Evolutionary conservation across 1,284 basidiomycete genomes (phyloP).

Genomic region (Lentinula novae-zelandiae): DNA sequence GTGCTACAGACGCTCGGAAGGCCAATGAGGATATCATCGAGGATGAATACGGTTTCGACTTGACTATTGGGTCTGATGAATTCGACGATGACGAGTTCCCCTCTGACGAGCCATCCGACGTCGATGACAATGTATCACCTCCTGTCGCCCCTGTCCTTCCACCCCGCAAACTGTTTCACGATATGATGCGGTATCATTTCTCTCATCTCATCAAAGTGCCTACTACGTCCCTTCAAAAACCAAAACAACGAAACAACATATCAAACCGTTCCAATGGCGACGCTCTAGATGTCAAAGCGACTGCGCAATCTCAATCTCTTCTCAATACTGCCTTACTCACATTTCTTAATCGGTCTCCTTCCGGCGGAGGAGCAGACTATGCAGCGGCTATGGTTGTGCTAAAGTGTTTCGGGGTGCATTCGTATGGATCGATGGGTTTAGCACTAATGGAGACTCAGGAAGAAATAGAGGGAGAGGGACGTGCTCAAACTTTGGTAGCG

Average conservation of each 20-base stretch:
- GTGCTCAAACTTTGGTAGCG: too few species aligned
- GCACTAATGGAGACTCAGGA: not conserved
- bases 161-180: not conserved
- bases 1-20: not conserved
- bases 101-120: not conserved
- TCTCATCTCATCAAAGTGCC: not conserved
- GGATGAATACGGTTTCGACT: slow-evolving; percentile 3
- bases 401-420: not conserved
- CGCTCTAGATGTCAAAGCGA: not conserved
- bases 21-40: not conserved
- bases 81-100: not conserved
- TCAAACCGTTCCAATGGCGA: not conserved
- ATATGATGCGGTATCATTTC: slow-evolving; percentile 1
- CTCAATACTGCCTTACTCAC: slow-evolving; percentile 1
- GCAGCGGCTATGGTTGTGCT: not conserved
- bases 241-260: not conserved
- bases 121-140: not conserved
- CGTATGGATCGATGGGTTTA: not conserved
- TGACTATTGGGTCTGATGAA: not conserved
- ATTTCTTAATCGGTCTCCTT: not conserved
- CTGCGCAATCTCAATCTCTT: not conserved
- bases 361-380: not conserved
- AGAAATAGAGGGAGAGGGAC: not conserved
- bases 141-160: not conserved
- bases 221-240: not conserved